These are phyloP conservation scores for Ophiostoma australiae DNA, from an alignment of 2,329 filamentous ascomycete genomes.

Conservation along the genomic window DNA sequence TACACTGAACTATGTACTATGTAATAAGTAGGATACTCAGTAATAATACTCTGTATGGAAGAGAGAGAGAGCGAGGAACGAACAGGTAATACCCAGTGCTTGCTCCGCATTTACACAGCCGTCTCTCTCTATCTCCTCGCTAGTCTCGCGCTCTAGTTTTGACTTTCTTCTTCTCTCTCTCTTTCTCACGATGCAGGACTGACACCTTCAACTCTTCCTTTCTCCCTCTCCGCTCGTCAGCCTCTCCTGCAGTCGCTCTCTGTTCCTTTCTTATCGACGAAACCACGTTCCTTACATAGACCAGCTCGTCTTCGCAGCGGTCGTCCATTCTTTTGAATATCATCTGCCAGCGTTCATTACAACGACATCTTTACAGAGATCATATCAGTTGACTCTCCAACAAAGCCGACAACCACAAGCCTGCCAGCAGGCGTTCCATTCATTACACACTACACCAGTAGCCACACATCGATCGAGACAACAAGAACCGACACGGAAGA, in stretches of 20 bases:
- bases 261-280: slow-evolving; percentile 18
- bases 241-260: slow-evolving; percentile 18
- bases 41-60: neutral
- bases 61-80: neutral
- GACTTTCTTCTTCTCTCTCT: slow-evolving; percentile 8
- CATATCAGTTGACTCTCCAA: slow-evolving; percentile 26
- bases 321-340: slow-evolving; percentile 26
- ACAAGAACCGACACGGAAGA: slow-evolving; percentile 6
- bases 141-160: neutral
- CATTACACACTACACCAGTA: slow-evolving; percentile 36
- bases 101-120: slow-evolving; percentile 11
- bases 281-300: slow-evolving; percentile 23
- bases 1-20: neutral
- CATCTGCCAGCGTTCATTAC: neutral
- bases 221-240: slow-evolving; percentile 5
- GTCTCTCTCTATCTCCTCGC: slow-evolving; percentile 1
- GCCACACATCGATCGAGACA: slow-evolving; percentile 26
- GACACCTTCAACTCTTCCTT: slow-evolving; percentile 14
- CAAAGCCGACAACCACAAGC: slow-evolving; percentile 32
- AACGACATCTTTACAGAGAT: slow-evolving; percentile 9
- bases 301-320: slow-evolving; percentile 19
- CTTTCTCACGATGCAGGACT: slow-evolving; percentile 22
- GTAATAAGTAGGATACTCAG: too few species aligned
- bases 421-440: slow-evolving; percentile 56
- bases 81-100: neutral